Base-by-base conservation (phyloP, 768 basidiomycete genomes). In the Tulasnella sp. region DNA sequence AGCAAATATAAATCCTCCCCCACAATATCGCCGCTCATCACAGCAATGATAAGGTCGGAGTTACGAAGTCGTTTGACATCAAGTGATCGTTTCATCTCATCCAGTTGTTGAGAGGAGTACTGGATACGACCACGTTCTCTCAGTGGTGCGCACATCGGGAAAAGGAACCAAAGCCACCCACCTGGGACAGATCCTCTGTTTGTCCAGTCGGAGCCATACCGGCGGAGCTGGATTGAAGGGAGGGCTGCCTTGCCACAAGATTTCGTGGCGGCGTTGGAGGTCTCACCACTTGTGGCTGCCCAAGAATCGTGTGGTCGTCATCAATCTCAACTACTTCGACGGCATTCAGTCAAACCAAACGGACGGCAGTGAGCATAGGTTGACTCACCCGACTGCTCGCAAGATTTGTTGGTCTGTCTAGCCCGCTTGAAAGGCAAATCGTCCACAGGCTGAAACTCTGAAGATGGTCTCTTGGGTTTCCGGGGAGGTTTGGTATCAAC, bases 1-100 rank as follows among this genome's bases (percentile, higher is more conserved):
- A 75, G 74, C 26, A 75, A 57, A 23, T 3, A 75, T 48, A 75
- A 26, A 39, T 75, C 74, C 74, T 75, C 74, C 37, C 74, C 74
- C 11, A 48, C 23, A 9, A 75, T 42, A 39, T 75, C 55, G 11
- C 74, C 74, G 7, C 26, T 37, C 55, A 75, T 42, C 23, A 48
- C 74, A 18, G 74, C 44, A 20, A 75, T 48, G 3, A 75, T 75
- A 23, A 75, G 74, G 46, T 75, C 26, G 6, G 26, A 20, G 26
- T 75, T 48, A 26, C 48, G 74, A 16, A 42, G 46, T 23, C 71
- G 61, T 67, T 67, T 67, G 32, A 67, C 61, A 32, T 67, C 61
- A 32, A 67, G 61, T 1, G 61, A 67, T 29, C 61, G 61, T 15
- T 67, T 67, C 61, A 67, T 67, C 32, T 67, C 61, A 15, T 67